A percentile compares a stretch with the other conserved stretches of the same genome.
These are phyloP conservation scores for Fusarium pininemorale DNA, from an alignment of 2,329 filamentous ascomycete genomes.

Conservation along the genomic window DNA sequence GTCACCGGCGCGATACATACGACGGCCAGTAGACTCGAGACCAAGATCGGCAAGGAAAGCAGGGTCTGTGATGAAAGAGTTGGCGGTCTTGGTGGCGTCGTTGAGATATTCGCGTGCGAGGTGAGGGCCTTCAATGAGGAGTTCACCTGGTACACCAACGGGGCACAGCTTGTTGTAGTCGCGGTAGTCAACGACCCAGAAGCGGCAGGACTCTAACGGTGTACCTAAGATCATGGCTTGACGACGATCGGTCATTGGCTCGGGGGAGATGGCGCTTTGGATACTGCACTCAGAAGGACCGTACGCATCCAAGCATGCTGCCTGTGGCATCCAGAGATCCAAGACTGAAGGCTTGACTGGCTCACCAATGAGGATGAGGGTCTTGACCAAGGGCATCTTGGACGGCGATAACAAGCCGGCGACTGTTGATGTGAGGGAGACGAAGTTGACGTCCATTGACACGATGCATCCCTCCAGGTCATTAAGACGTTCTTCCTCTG, in stretches of 20 bases:
- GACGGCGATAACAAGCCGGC: background rate
- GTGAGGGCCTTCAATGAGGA: background rate
- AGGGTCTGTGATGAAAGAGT: background rate
- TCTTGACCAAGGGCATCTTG: background rate
- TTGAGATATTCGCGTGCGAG: background rate
- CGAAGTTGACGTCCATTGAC: background rate
- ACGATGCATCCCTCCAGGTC: background rate
- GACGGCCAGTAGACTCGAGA: background rate
- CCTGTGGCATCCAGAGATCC: background rate
- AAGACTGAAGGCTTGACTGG: background rate
- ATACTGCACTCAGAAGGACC: background rate
- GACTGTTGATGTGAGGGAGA: background rate
- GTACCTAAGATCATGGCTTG: background rate
- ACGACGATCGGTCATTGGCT: background rate
- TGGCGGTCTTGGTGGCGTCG: background rate
- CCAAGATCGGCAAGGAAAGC: background rate
- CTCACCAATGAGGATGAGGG: background rate
- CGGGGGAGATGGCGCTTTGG: background rate
- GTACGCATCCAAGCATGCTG: background rate
- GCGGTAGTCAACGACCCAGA: background rate
- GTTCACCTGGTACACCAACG: background rate
- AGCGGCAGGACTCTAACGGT: background rate
- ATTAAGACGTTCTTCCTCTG: background rate
- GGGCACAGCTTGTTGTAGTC: background rate
- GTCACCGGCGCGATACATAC: slow-evolving; percentile 1